Base-by-base conservation (phyloP, 352 stramenopile species). In the Saprolegnia parasitica region DNA sequence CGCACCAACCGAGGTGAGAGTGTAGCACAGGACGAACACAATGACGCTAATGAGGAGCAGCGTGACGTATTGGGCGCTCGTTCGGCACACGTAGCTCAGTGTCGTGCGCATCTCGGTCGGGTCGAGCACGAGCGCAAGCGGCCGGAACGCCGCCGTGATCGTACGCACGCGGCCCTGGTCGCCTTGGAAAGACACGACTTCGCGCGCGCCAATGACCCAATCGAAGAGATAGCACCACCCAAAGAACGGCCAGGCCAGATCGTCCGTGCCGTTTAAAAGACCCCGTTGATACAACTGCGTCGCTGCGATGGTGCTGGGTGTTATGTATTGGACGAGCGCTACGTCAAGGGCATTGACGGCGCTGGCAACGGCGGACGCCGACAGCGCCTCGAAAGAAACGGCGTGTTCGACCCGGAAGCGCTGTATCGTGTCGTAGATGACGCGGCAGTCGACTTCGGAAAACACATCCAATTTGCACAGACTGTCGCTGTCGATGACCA, bases 221-320 rank as follows among this genome's bases (percentile, higher is more conserved):
- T 68, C 62, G 24, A 61, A 58, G 13, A 68, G 50, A 1, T 29
- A 61, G 20, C 20, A 50, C 62, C 62, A 68, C 11, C 20, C 40
- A n/a, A 58, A 60, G 42, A 58, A 68, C 21, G 24, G 13, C 60
- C 60, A 67, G 21, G 62, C 46, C 3, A 13, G 42, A 16, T 68
- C 40, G 23, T 26, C 42, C 42, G 42, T 60, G 20, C 15, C 24
- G 26, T 68, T 40, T 2, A 68, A 23, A 10, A 68, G 13, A 18
- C 35, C n/a, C 4, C 50, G 26, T 5, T 26, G 40, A 21, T 58
- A 68, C 16, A 68, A n/a, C 10, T 26, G 16, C 15, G 32, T n/a
- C 9, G 24, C 24, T 9, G 24, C 4, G 8, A 32, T 29, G 0
- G 47, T 45, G 42, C 32, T 68, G 50, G 10, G 35, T 35, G 29